These are phyloP conservation scores for Hondaea fermentalgiana DNA, from an alignment of 108 stramenopile species.

Conservation along the genomic window DNA sequence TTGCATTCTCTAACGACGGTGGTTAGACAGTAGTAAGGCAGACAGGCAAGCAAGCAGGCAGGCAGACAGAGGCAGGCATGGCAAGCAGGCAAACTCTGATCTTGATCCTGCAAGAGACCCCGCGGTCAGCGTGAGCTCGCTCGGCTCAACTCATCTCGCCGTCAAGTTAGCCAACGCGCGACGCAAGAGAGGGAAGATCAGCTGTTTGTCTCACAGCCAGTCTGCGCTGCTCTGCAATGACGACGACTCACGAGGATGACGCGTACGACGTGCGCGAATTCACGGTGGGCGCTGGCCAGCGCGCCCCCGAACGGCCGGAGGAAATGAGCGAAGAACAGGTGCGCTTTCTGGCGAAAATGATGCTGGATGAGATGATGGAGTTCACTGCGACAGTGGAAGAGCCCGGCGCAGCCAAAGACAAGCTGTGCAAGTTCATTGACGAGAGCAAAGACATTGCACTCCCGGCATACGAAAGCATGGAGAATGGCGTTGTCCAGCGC, in stretches of 20 bases:
- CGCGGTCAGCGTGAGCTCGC: no score
- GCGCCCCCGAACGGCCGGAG: conserved; percentile 16
- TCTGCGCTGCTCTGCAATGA: no score
- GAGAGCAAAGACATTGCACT: conserved; percentile 7
- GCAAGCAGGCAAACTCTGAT: no score
- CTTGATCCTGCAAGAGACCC: no score
- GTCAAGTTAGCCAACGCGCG: no score
- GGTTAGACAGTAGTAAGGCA: no score
- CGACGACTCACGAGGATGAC: not conserved
- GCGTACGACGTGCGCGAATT: conserved; percentile 14
- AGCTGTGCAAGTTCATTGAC: not conserved
- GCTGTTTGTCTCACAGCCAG: no score
- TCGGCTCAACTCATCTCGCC: no score
- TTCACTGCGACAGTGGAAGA: conserved; percentile 20
- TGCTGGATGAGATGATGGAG: conserved; percentile 34
- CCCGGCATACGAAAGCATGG: not conserved
- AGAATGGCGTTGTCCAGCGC: not conserved
- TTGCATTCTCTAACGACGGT: no score
- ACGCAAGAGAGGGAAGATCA: no score
- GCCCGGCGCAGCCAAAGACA: conserved; percentile 19
- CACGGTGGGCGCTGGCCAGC: conserved; percentile 26
- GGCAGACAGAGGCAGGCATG: no score
- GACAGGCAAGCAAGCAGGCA: no score
- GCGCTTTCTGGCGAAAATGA: conserved; percentile 26
- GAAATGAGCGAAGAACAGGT: conserved; percentile 19